These are phyloP conservation scores for Aspergillus ostianus DNA, from an alignment of 495 filamentous ascomycete species.

Conservation along the genomic window DNA sequence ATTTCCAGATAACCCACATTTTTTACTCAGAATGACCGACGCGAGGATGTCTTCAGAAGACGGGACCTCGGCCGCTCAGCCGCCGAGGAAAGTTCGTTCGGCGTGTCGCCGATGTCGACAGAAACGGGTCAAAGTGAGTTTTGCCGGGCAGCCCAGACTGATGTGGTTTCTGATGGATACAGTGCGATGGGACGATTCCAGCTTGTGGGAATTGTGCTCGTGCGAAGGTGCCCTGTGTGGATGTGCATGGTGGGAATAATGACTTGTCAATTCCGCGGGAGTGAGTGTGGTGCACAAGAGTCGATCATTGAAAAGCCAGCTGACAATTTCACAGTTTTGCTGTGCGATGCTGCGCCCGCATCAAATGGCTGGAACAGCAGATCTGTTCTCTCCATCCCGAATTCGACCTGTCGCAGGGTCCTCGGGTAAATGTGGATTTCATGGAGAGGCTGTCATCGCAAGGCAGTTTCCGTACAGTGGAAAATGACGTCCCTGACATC, in stretches of 20 bases:
- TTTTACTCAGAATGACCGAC: too few species aligned
- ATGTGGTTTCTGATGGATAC: not conserved
- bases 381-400: slow-evolving; percentile 15
- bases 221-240: slow-evolving; percentile 22
- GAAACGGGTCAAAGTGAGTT: slow-evolving; percentile 23
- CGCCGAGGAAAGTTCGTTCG: slow-evolving; percentile 18
- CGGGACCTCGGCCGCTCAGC: too few species aligned
- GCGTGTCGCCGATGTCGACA: slow-evolving; percentile 23
- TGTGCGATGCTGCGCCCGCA: slow-evolving; percentile 20
- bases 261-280: slow-evolving; percentile 25
- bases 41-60: too few species aligned
- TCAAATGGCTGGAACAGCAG: slow-evolving; percentile 25
- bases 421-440: slow-evolving; percentile 12
- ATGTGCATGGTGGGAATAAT: slow-evolving; percentile 25
- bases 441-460: slow-evolving; percentile 4
- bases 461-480: not conserved
- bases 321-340: slow-evolving; percentile 12
- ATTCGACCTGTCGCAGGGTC: slow-evolving; percentile 22
- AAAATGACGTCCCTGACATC: too few species aligned
- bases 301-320: too few species aligned
- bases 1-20: too few species aligned
- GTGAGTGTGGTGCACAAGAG: slow-evolving; percentile 2
- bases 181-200: slow-evolving; percentile 28
- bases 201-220: slow-evolving; percentile 26
- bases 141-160: not conserved